Evolutionary conservation across 2,329 filamentous ascomycete species (phyloP).

Genomic region (Apiospora phragmitis): DNA sequence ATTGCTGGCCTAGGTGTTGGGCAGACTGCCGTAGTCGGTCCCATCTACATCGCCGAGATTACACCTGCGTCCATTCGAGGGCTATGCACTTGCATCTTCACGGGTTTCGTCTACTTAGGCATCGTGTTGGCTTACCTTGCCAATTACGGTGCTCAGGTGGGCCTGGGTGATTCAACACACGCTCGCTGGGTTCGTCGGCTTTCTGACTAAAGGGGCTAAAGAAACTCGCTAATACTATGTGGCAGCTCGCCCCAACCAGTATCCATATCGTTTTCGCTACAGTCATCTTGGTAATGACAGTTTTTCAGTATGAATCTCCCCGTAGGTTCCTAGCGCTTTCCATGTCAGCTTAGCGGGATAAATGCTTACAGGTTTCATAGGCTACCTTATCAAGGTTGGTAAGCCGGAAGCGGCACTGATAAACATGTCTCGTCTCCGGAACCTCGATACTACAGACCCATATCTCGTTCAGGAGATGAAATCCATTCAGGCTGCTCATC

Average conservation of each 20-base stretch:
- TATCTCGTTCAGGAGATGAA: slow-evolving; percentile 63
- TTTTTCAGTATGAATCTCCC: slow-evolving; percentile 69
- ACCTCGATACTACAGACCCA: slow-evolving; percentile 58
- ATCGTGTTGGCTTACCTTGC: slow-evolving; percentile 80
- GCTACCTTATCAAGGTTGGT: slow-evolving; percentile 65
- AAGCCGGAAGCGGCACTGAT: slow-evolving; percentile 58
- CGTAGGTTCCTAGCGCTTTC: slow-evolving; percentile 35
- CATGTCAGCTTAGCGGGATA: background rate
- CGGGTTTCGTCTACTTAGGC: slow-evolving; percentile 72
- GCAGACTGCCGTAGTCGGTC: slow-evolving; percentile 66
- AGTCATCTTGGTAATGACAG: slow-evolving; percentile 69
- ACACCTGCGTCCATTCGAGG: slow-evolving; percentile 69
- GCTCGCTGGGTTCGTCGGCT: slow-evolving; percentile 45
- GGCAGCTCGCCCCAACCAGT: slow-evolving; percentile 68
- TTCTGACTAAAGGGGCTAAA: background rate
- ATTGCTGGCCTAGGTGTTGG: slow-evolving; percentile 67
- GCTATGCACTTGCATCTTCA: slow-evolving; percentile 72
- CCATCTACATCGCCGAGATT: slow-evolving; percentile 73
- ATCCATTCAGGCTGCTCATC: slow-evolving; percentile 64
- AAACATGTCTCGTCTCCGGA: slow-evolving; percentile 58
- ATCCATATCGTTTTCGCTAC: slow-evolving; percentile 77
- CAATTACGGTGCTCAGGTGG: slow-evolving; percentile 59
- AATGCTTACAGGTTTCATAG: background rate
- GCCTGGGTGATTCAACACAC: slow-evolving; percentile 47
- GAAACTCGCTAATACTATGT: slow-evolving; percentile 21